Evolutionary conservation across 495 filamentous ascomycete species (phyloP).

Genomic region (Penicillium dipodomyicola): DNA sequence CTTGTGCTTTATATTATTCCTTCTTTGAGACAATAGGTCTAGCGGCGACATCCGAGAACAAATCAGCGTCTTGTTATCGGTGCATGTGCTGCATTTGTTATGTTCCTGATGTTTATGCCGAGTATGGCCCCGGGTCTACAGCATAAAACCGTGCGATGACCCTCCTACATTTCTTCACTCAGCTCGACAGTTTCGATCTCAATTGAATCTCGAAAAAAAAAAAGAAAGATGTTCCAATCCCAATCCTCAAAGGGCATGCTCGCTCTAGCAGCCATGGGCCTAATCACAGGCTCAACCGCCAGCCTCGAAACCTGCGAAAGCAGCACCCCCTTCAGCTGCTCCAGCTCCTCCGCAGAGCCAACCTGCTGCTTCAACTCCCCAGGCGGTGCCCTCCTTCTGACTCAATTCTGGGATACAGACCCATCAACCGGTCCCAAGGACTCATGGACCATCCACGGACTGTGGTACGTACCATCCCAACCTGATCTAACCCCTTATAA

Average conservation of each 20-base stretch:
- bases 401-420: conserved; percentile 79
- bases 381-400: conserved; percentile 69
- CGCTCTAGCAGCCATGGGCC: conserved; percentile 26
- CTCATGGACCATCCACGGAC: conserved; percentile 78
- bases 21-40: background rate
- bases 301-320: conserved; percentile 28
- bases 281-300: conserved; percentile 26
- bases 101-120: conserved; percentile 10
- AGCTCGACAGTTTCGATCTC: background rate
- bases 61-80: conserved; percentile 38
- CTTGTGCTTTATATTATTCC: background rate
- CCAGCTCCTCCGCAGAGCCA: conserved; percentile 40
- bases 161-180: background rate
- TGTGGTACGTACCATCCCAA: conserved; percentile 49
- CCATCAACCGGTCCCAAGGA: conserved; percentile 63
- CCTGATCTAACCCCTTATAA: background rate
- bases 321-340: conserved; percentile 39
- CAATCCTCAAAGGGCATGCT: conserved; percentile 28
- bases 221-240: conserved; percentile 12
- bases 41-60: conserved; percentile 29
- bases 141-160: background rate
- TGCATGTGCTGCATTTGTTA: conserved; percentile 34
- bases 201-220: background rate
- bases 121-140: background rate
- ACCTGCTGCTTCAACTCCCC: conserved; percentile 76